Evolutionary conservation across 805 yeast genomes (phyloP), one percentile per base, ranked within the genome.

Genomic region (Candida taoyuanica): DNA sequence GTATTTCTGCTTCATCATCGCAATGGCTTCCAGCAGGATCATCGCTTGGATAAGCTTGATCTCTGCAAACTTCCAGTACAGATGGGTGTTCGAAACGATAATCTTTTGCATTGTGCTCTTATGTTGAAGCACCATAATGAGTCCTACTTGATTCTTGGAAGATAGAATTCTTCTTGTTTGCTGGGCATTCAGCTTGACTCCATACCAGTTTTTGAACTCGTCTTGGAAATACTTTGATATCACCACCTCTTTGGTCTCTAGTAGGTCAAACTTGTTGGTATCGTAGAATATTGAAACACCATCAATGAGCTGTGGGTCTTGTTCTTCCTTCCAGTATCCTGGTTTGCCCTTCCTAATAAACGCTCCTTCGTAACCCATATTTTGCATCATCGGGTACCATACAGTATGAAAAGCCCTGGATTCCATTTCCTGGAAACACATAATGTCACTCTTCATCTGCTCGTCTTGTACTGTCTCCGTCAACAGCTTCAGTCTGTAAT

Each of bases 401-500:
- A 58, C 60, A 6, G 52, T 44, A 9, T 59, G 33, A 43, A 67
- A 73, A n/a, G 67, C 65, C 15, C 53, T 53, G 17, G 58, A 50
- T 16, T 74, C 76, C 64, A 74, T 56, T 56, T 74, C 79, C 46
- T 74, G 79, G 41, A 74, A 62, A 50, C 84, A 78, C 78, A 78
- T 73, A 7, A 78, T 69, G 48, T 77, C 84, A 16, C 76, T 60
- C 16, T 58, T 31, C 5, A 68, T 37, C 24, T 53, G 69, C 13
- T 48, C 46, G 46, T 71, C 59, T 5, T 39, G 34, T 1, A 53
- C 35, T 31, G 69, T 62, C 19, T 51, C 43, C 38, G 69, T 64
- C 26, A 78, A 46, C 36, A 74, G 59, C 5, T 51, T 43, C 37
- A 74, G 68, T 42, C 83, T 47, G 44, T 69, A 68, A 6, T 55